Evolutionary conservation across 2,329 filamentous ascomycete species (phyloP), one percentile per base, ranked within the genome.

Genomic region (Botrytis cinerea): DNA sequence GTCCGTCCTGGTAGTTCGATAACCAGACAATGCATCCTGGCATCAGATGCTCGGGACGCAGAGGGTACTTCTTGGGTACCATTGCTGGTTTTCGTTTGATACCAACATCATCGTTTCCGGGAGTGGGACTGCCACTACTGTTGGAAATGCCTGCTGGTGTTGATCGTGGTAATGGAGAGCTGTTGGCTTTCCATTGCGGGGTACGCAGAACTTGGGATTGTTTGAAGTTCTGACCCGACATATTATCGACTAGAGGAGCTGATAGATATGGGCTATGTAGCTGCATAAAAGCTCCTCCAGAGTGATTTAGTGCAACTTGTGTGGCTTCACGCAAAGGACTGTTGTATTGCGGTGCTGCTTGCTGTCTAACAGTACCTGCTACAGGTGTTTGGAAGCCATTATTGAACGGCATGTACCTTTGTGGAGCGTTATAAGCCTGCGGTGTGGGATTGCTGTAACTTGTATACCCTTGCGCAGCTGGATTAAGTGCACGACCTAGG

Each of bases 11-110:
- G 57, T 45, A 38, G 7, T 59, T 16, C 0, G 75, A 72, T 0
- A 77, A 32, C 76, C 76, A 77, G 2, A 77, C 68, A 48, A 76
- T 75, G 35, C 67, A 74, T 10, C 76, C 76, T 2, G 72, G 70
- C 40, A 71, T 14, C 8, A 71, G 22, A 35, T 71, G 43, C 10
- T 63, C 43, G 18, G 69, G 32, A 14, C 9, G 14, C 38, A 67
- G 25, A 4, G 9, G 43, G 18, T 40, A 48, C 25, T 54, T 67
- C 46, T 54, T 51, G 16, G 64, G 32, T 28, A 7, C 18, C 46
- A 40, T 54, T 5, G 32, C 28, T 28, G 32, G 28, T 6, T 40
- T 54, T n/a, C 46, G 16, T 18, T 22, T 20, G 9, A 38, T 28
- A 16, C 9, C 35, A 54, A 12, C 12, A 0, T 40, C 25, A 8